These are phyloP conservation scores for Candida tetrigidarum DNA, from an alignment of 1,139 yeast species.

Conservation along the genomic window DNA sequence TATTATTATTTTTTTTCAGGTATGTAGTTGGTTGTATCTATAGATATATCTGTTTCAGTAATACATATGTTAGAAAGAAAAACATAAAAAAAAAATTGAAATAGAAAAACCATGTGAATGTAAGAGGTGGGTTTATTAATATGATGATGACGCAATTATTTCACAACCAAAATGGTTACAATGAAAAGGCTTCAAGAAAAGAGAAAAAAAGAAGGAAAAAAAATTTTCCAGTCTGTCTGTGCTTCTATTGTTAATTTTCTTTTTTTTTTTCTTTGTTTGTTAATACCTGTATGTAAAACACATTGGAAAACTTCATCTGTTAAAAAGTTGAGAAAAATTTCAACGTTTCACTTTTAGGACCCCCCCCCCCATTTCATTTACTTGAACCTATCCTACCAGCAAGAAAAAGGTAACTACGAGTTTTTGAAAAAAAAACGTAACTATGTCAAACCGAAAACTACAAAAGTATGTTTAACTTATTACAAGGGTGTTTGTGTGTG, in stretches of 20 bases:
- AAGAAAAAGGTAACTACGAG: too few relatives aligned
- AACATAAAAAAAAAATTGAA: background rate
- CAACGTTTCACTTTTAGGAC: constrained; percentile 2
- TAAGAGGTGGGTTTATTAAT: background rate
- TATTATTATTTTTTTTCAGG: background rate
- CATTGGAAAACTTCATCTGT: too few relatives aligned
- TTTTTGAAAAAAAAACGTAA: constrained; percentile 1
- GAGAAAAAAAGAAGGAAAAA: background rate
- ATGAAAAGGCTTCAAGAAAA: background rate
- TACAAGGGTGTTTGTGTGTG: too few relatives aligned
- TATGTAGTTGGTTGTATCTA: constrained; percentile 3
- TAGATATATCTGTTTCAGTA: background rate
- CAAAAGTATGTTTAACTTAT: constrained; percentile 50
- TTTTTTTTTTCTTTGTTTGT: background rate
- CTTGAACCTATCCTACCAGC: too few relatives aligned
- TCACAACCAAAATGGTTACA: background rate
- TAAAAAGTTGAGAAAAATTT: constrained; percentile 6
- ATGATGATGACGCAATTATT: constrained; percentile 1
- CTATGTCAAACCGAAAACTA: constrained; percentile 47
- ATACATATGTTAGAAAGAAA: background rate
- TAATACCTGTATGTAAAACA: too few relatives aligned
- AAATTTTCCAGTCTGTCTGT: background rate
- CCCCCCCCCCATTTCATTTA: background rate
- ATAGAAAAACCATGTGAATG: background rate
- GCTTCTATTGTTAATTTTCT: background rate